These are phyloP conservation scores for Metarhizium brunneum DNA, from an alignment of 2,329 filamentous ascomycete species.

Conservation along the genomic window DNA sequence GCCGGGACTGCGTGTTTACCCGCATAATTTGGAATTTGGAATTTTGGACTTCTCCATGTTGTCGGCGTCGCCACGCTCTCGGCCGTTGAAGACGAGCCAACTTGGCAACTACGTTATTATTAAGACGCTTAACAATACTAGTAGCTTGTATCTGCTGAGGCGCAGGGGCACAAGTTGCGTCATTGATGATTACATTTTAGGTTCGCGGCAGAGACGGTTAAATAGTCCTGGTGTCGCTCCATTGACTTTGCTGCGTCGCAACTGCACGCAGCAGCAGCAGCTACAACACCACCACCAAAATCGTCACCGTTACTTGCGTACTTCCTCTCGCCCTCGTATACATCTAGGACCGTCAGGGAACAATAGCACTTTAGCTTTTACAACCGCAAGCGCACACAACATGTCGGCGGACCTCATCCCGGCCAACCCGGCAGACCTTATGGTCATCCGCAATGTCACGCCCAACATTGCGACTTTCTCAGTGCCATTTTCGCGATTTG, in stretches of 20 bases:
- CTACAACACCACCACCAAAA: neutral
- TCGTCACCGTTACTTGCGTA: neutral
- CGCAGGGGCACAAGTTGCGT: neutral
- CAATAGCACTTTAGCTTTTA: slow-evolving; percentile 7
- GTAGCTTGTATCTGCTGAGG: neutral
- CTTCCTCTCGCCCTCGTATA: neutral
- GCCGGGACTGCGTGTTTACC: neutral
- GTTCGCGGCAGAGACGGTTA: neutral
- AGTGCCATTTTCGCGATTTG: slow-evolving; percentile 76
- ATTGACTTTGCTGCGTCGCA: neutral
- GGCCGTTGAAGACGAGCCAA: neutral
- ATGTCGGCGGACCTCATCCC: slow-evolving; percentile 61
- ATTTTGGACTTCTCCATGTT: neutral
- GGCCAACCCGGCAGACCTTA: slow-evolving; percentile 65
- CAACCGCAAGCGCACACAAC: slow-evolving; percentile 10
- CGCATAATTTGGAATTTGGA: neutral
- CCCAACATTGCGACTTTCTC: slow-evolving; percentile 71
- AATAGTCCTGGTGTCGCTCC: neutral
- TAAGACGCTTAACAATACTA: neutral
- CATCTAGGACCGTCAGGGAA: neutral
- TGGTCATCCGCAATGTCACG: slow-evolving; percentile 82
- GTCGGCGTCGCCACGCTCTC: neutral
- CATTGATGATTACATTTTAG: slow-evolving; percentile 2
- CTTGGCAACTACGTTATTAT: neutral
- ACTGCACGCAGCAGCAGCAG: neutral